Conservation (phyloP, 805 yeast genomes). For the Citeromyces matritensis region DNA sequence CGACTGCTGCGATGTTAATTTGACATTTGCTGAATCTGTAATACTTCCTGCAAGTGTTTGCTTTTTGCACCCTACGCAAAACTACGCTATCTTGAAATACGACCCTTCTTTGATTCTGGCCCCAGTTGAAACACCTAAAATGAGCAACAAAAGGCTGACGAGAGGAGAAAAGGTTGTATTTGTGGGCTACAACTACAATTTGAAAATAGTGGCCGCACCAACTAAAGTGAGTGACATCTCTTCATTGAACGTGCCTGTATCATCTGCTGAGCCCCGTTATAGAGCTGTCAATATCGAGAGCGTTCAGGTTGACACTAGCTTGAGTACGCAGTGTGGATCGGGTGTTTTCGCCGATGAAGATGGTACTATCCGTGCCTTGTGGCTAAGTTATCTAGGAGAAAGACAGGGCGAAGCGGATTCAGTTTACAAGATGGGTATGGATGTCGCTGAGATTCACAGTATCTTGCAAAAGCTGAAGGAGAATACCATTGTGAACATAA, state of each 20-base stretch:
- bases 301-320: slow-evolving; percentile 55
- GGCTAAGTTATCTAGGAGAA: slow-evolving; percentile 79
- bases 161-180: slow-evolving; percentile 72
- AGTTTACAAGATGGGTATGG: slow-evolving; percentile 61
- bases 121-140: slow-evolving; percentile 52
- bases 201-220: slow-evolving; percentile 57
- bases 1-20: slow-evolving; percentile 58
- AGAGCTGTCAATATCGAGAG: slow-evolving; percentile 78
- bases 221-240: slow-evolving; percentile 68
- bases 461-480: slow-evolving; percentile 38
- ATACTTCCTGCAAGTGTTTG: slow-evolving; percentile 68
- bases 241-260: slow-evolving; percentile 58
- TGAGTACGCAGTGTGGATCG: slow-evolving; percentile 60
- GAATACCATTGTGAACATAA: slow-evolving; percentile 35
- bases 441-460: slow-evolving; percentile 45
- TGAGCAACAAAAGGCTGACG: slow-evolving; percentile 37
- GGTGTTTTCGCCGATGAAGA: slow-evolving; percentile 68
- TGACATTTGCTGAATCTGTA: slow-evolving; percentile 77
- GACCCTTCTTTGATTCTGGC: slow-evolving; percentile 66
- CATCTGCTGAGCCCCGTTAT: slow-evolving; percentile 59
- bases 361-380: slow-evolving; percentile 71
- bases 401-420: slow-evolving; percentile 45
- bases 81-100: slow-evolving; percentile 71
- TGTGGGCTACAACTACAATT: slow-evolving; percentile 63
- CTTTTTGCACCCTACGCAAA: slow-evolving; percentile 77